A percentile compares a stretch with the other conserved stretches of the same genome.
Evolutionary conservation across 495 filamentous ascomycete species (phyloP).

Genomic region (Glarea lozoyensis): DNA sequence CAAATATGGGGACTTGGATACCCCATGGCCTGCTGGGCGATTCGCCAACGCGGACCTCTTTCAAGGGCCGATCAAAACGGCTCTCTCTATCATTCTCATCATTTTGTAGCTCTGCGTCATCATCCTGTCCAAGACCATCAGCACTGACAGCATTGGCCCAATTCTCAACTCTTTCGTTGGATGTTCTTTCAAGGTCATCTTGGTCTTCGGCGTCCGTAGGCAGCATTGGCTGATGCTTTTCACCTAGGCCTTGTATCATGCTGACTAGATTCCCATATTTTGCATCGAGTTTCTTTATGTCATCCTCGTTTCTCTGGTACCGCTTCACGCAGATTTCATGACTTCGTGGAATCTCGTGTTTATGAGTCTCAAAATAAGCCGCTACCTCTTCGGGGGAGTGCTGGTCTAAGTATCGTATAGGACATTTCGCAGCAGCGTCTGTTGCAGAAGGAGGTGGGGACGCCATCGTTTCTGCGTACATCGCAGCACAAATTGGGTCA

Average conservation of each 20-base stretch:
- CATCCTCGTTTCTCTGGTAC: slow-evolving; percentile 73
- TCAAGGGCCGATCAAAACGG: slow-evolving; percentile 71
- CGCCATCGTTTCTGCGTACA: slow-evolving; percentile 38
- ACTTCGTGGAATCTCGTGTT: slow-evolving; percentile 83
- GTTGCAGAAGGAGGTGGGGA: slow-evolving; percentile 43
- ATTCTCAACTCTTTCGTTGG: slow-evolving; percentile 59
- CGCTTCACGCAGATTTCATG: slow-evolving; percentile 84
- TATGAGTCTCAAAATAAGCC: slow-evolving; percentile 81
- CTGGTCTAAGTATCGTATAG: slow-evolving; percentile 81
- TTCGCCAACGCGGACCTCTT: slow-evolving; percentile 79
- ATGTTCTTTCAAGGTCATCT: slow-evolving; percentile 34
- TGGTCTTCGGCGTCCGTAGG: slow-evolving; percentile 48
- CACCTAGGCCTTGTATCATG: slow-evolving; percentile 81
- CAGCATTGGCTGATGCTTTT: slow-evolving; percentile 74
- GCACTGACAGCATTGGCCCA: slow-evolving; percentile 69
- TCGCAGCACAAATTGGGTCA: slow-evolving; percentile 54
- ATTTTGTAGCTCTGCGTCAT: slow-evolving; percentile 19
- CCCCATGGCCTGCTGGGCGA: slow-evolving; percentile 89
- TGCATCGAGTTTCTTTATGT: slow-evolving; percentile 75
- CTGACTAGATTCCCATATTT: slow-evolving; percentile 84
- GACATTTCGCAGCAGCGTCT: slow-evolving; percentile 57
- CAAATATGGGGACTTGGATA: slow-evolving; percentile 55
- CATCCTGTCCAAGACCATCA: slow-evolving; percentile 28
- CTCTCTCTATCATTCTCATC: slow-evolving; percentile 39
- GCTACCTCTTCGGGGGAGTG: slow-evolving; percentile 88